phyloP scores from a whole-genome alignment of 768 basidiomycete genomes.

The Pulveroboletus sp. region DNA sequence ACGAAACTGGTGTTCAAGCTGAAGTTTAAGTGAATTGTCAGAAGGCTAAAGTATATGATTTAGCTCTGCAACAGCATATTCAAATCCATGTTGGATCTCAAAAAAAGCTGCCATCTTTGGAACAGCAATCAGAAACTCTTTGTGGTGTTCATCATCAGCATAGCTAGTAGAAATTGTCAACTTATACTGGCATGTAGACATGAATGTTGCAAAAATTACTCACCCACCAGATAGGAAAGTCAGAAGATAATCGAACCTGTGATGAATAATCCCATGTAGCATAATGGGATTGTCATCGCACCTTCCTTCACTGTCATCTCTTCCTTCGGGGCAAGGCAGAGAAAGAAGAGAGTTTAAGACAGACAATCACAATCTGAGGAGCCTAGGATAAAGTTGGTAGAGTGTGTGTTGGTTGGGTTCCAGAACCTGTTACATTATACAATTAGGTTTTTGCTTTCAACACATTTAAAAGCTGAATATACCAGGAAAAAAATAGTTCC shows the following conservation, averaged over 20 bases:
- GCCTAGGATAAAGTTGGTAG: background rate
- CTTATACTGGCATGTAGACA: too few relatives aligned
- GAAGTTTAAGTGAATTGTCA: too few relatives aligned
- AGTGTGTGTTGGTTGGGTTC: background rate
- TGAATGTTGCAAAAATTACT: background rate
- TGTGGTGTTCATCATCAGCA: background rate
- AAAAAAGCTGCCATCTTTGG: constrained; percentile 7
- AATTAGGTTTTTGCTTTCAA: too few relatives aligned
- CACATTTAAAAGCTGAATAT: background rate
- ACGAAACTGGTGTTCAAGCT: too few relatives aligned
- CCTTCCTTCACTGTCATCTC: background rate
- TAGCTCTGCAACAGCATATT: constrained; percentile 8
- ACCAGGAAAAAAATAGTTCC: background rate
- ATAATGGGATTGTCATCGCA: background rate
- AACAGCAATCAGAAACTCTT: constrained; percentile 1
- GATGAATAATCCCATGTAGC: background rate
- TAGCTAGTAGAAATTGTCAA: constrained; percentile 1
- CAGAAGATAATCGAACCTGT: background rate
- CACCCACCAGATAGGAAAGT: background rate
- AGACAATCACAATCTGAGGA: background rate
- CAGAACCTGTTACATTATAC: background rate
- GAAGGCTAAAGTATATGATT: too few relatives aligned
- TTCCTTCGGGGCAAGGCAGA: background rate
- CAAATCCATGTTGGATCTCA: constrained; percentile 1
- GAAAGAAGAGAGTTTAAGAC: background rate